These are phyloP conservation scores for Manihot esculenta DNA, from an alignment of 441 rosid species.

Conservation along the genomic window DNA sequence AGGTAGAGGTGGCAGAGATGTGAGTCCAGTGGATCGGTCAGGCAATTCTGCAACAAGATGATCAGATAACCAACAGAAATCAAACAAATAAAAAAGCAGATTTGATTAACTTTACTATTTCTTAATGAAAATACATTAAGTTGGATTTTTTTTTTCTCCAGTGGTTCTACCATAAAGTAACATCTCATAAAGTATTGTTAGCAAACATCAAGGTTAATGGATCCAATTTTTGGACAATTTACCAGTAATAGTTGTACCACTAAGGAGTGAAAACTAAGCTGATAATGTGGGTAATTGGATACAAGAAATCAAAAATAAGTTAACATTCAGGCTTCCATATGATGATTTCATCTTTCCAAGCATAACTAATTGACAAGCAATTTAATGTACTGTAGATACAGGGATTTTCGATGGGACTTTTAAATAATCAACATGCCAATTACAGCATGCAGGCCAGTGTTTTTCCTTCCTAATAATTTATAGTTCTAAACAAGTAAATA, in stretches of 20 bases:
- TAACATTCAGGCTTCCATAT: neutral
- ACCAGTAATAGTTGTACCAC: neutral
- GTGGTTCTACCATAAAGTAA: neutral
- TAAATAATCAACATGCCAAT: neutral
- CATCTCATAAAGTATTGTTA: neutral
- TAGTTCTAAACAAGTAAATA: neutral
- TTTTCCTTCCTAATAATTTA: neutral
- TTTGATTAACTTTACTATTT: neutral
- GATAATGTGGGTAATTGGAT: neutral
- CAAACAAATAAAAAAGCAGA: neutral
- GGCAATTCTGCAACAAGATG: conserved; percentile 59
- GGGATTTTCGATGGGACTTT: neutral
- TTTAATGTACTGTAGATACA: neutral
- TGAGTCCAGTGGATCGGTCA: conserved; percentile 49
- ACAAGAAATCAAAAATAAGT: neutral
- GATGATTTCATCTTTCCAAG: neutral
- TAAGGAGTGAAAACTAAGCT: neutral
- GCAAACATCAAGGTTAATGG: neutral
- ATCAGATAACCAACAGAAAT: neutral
- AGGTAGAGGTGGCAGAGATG: conserved; percentile 43
- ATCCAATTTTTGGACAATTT: neutral
- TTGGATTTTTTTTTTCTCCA: neutral
- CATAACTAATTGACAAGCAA: neutral
- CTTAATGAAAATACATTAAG: too few relatives aligned
- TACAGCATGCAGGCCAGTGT: neutral